Conservation (phyloP, 2,329 filamentous ascomycete species). For the Ceratocystis lukuohia region DNA sequence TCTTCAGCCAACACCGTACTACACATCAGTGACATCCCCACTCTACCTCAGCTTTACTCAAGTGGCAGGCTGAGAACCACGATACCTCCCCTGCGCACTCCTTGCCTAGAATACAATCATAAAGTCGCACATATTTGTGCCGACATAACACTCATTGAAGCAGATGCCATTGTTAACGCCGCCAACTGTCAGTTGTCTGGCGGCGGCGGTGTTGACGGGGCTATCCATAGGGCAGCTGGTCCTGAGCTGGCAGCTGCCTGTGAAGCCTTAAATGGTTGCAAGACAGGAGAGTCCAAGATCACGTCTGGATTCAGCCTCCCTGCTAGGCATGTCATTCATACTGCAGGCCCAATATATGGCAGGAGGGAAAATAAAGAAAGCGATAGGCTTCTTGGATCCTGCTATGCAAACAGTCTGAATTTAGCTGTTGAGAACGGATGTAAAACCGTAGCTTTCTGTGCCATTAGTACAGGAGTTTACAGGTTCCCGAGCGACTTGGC, state of each 20-base stretch:
- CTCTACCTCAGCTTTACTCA: neutral
- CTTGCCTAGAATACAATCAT: slow-evolving; percentile 42
- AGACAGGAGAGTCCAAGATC: slow-evolving; percentile 67
- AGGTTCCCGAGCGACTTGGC: slow-evolving; percentile 68
- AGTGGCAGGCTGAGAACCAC: neutral
- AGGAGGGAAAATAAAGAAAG: slow-evolving; percentile 29
- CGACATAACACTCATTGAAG: slow-evolving; percentile 67
- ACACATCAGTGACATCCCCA: neutral
- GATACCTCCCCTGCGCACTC: neutral
- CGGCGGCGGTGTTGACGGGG: slow-evolving; percentile 81
- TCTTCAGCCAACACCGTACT: neutral
- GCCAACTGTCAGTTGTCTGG: slow-evolving; percentile 68
- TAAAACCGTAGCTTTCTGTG: slow-evolving; percentile 66
- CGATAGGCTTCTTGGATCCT: slow-evolving; percentile 38
- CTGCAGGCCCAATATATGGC: slow-evolving; percentile 72
- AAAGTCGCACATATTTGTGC: slow-evolving; percentile 56
- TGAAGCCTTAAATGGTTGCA: slow-evolving; percentile 46
- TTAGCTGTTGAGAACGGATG: slow-evolving; percentile 56
- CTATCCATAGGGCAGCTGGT: slow-evolving; percentile 77
- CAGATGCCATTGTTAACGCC: slow-evolving; percentile 85
- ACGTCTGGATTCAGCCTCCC: slow-evolving; percentile 66
- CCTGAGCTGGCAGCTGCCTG: slow-evolving; percentile 37
- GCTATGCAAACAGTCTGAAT: slow-evolving; percentile 60
- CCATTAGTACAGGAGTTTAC: slow-evolving; percentile 79
- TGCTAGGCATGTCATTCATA: slow-evolving; percentile 69